Evolutionary conservation across 2,329 filamentous ascomycete genomes (phyloP).

Genomic region (Beauveria rudraprayagi): DNA sequence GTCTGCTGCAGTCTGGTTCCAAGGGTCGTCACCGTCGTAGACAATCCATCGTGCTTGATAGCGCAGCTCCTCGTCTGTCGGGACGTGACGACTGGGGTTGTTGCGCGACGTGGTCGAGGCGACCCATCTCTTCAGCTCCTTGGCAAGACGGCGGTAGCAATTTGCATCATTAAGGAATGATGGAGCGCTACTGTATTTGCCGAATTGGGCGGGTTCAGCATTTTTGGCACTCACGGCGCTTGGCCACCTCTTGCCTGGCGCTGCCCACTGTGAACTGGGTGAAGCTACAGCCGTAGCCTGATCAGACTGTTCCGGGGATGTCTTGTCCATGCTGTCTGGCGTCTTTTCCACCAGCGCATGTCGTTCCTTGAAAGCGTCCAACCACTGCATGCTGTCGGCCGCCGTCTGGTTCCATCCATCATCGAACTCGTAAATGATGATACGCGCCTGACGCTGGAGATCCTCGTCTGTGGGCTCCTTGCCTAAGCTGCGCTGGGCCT

Average conservation of each 20-base stretch:
- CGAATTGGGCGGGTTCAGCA: background rate
- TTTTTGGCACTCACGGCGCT: background rate
- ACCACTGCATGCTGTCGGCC: conserved; percentile 47
- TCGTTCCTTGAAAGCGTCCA: conserved; percentile 43
- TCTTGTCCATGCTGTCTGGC: conserved; percentile 1
- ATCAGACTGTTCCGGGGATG: conserved; percentile 3
- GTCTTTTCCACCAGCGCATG: conserved; percentile 24
- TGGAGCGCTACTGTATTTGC: conserved; percentile 16
- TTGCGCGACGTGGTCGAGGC: conserved; percentile 47
- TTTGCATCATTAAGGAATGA: conserved; percentile 53
- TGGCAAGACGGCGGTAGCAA: conserved; percentile 48
- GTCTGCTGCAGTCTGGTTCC: conserved; percentile 57
- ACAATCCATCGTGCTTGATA: conserved; percentile 56
- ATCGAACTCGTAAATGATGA: conserved; percentile 55
- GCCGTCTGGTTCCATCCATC: conserved; percentile 58
- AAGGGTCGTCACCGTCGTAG: conserved; percentile 56
- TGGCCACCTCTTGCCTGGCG: background rate
- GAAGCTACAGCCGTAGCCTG: conserved; percentile 1
- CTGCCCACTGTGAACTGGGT: conserved; percentile 1
- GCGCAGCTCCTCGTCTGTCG: conserved; percentile 53
- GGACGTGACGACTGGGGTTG: conserved; percentile 52
- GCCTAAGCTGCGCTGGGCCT: conserved; percentile 35
- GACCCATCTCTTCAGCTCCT: conserved; percentile 46
- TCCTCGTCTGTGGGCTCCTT: conserved; percentile 44
- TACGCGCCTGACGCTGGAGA: conserved; percentile 48